phyloP scores from a whole-genome alignment of 345 rosid species.

The Arabidopsis thaliana region DNA sequence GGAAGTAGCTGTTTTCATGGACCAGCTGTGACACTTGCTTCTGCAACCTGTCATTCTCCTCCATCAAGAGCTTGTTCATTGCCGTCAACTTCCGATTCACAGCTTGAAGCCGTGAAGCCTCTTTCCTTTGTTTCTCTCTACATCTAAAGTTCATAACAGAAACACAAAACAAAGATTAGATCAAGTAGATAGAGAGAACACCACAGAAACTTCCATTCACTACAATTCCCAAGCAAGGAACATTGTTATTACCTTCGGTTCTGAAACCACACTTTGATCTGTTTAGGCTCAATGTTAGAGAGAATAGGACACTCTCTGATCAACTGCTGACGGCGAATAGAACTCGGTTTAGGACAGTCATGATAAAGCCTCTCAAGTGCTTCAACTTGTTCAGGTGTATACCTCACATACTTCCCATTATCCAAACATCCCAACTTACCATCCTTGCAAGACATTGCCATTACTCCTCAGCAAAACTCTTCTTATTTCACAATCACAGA shows the following conservation, averaged over 20 bases:
- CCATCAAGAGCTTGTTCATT: slow-evolving; percentile 99
- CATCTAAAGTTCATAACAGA: slow-evolving; percentile 62
- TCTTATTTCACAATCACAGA: slow-evolving; percentile 33
- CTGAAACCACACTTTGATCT: slow-evolving; percentile 99
- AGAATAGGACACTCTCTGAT: slow-evolving; percentile 99
- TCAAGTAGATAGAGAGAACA: not conserved
- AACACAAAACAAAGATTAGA: not conserved
- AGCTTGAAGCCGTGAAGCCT: slow-evolving; percentile 96
- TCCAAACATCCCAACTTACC: slow-evolving; percentile 76
- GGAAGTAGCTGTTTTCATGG: slow-evolving; percentile 96
- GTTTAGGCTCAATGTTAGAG: slow-evolving; percentile 98
- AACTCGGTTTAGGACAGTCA: slow-evolving; percentile 99
- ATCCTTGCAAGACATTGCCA: slow-evolving; percentile 97
- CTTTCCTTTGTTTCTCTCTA: slow-evolving; percentile 99
- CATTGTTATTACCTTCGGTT: slow-evolving; percentile 74
- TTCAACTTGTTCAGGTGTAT: slow-evolving; percentile 99
- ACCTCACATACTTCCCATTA: slow-evolving; percentile 97
- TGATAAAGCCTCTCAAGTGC: slow-evolving; percentile 99
- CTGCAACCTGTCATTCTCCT: slow-evolving; percentile 99
- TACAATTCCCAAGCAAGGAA: not conserved
- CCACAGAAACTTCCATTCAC: not conserved
- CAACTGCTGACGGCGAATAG: slow-evolving; percentile 96
- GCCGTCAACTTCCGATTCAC: slow-evolving; percentile 96
- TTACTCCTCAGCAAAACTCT: slow-evolving; percentile 13
- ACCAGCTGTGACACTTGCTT: slow-evolving; percentile 98